These are phyloP conservation scores for Scedosporium aurantiacum DNA, from an alignment of 2,329 filamentous ascomycete genomes.

Conservation along the genomic window DNA sequence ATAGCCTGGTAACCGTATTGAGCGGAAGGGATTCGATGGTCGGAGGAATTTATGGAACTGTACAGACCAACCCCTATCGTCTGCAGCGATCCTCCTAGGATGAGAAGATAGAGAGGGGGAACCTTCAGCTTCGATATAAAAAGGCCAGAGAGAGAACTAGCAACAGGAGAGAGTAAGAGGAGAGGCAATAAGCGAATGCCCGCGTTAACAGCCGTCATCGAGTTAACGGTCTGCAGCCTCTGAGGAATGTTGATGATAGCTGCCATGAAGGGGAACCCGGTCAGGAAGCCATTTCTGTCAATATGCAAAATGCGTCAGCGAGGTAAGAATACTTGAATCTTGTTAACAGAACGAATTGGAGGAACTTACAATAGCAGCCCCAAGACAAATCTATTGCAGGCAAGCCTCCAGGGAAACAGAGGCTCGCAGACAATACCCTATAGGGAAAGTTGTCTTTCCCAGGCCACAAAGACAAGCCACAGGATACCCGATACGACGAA, in stretches of 20 bases:
- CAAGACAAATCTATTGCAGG: slow-evolving; percentile 10
- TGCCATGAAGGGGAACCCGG: background rate
- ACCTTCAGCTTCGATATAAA: background rate
- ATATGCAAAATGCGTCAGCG: background rate
- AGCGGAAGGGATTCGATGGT: no score
- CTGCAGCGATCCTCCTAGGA: no score
- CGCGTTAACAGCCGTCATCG: slow-evolving; percentile 7
- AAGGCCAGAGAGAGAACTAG: background rate
- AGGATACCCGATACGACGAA: slow-evolving; percentile 1
- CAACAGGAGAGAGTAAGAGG: background rate
- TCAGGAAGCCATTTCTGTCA: background rate
- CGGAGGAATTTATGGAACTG: no score
- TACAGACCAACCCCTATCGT: no score
- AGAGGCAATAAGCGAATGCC: slow-evolving; percentile 12
- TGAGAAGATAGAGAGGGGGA: no score
- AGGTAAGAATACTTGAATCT: background rate
- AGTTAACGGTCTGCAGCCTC: slow-evolving; percentile 14
- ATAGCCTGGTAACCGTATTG: slow-evolving; percentile 6
- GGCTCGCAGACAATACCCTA: slow-evolving; percentile 9
- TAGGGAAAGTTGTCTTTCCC: background rate
- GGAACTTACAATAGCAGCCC: slow-evolving; percentile 12
- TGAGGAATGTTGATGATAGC: slow-evolving; percentile 11
- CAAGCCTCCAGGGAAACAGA: slow-evolving; percentile 14
- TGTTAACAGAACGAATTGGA: background rate
- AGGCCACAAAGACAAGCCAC: background rate